phyloP scores from a whole-genome alignment of 306 rosid genomes.

The Corylus avellana region DNA sequence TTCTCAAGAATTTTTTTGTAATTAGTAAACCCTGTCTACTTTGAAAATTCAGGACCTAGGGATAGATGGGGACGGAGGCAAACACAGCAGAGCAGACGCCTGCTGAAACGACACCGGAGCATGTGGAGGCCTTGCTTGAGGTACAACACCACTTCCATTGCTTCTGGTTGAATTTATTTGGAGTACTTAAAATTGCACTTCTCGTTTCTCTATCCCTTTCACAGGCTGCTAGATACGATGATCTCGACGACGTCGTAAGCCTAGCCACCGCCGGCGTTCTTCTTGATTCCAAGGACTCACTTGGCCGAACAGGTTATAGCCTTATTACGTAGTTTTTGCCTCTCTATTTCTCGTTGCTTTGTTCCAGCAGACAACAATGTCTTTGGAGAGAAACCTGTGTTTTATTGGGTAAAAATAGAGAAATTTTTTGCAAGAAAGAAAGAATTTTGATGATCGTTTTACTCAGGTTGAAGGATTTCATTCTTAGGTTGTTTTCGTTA shows the following conservation, averaged over 20 bases:
- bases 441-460: neutral
- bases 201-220: neutral
- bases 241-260: slow-evolving; percentile 56
- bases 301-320: slow-evolving; percentile 64
- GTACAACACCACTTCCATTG: slow-evolving; percentile 6
- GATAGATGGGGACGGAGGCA: slow-evolving; percentile 42
- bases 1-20: too few relatives aligned
- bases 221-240: slow-evolving; percentile 81
- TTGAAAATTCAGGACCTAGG: neutral
- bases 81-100: slow-evolving; percentile 20
- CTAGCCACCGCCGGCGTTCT: slow-evolving; percentile 57
- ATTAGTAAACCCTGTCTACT: too few relatives aligned
- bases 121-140: slow-evolving; percentile 61
- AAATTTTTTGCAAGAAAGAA: neutral
- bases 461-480: neutral
- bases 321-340: neutral
- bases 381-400: neutral
- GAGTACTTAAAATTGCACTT: neutral
- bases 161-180: neutral
- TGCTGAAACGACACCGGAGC: slow-evolving; percentile 30
- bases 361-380: too few relatives aligned
- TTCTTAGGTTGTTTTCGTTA: neutral
- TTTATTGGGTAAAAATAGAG: neutral
- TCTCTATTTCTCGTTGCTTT: neutral
- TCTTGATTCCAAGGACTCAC: slow-evolving; percentile 71